Evolutionary conservation across 2,329 filamentous ascomycete species (phyloP).

Genomic region (Xylariaceae sp.): DNA sequence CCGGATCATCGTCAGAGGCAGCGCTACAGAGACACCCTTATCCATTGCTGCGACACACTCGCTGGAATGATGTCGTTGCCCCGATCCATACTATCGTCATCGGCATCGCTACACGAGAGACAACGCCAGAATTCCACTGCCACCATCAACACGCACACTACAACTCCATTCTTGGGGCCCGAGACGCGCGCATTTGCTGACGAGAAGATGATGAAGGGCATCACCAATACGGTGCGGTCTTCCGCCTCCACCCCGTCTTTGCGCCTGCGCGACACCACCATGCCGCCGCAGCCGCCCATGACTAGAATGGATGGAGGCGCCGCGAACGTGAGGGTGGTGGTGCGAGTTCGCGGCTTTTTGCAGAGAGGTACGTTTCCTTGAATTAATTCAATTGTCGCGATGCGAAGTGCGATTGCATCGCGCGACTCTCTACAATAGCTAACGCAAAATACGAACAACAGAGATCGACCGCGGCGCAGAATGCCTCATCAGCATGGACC

Average conservation of each 20-base stretch:
- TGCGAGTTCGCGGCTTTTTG: constrained; percentile 73
- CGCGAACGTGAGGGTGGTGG: constrained; percentile 77
- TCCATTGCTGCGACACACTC: constrained; percentile 21
- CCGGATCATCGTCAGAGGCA: constrained; percentile 22
- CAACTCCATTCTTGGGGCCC: constrained; percentile 9
- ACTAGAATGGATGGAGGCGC: constrained; percentile 53
- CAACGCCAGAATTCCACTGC: constrained; percentile 29
- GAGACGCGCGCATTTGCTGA: constrained; percentile 5
- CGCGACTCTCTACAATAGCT: constrained; percentile 7
- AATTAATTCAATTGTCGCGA: background rate
- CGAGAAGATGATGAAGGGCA: constrained; percentile 13
- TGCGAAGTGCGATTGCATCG: constrained; percentile 4
- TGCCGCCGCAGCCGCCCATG: constrained; percentile 51
- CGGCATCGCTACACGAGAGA: background rate
- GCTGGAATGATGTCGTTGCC: constrained; percentile 37
- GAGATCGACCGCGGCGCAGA: constrained; percentile 74
- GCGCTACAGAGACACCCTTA: constrained; percentile 25
- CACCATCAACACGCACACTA: constrained; percentile 19
- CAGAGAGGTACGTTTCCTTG: constrained; percentile 57
- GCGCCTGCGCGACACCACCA: constrained; percentile 65
- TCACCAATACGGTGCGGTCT: constrained; percentile 42
- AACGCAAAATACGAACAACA: constrained; percentile 35
- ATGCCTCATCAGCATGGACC: constrained; percentile 91
- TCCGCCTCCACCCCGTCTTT: constrained; percentile 75
- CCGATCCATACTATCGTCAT: constrained; percentile 34